Base-by-base conservation (phyloP, 306 rosid genomes). In the Cucurbita maxima region DNA sequence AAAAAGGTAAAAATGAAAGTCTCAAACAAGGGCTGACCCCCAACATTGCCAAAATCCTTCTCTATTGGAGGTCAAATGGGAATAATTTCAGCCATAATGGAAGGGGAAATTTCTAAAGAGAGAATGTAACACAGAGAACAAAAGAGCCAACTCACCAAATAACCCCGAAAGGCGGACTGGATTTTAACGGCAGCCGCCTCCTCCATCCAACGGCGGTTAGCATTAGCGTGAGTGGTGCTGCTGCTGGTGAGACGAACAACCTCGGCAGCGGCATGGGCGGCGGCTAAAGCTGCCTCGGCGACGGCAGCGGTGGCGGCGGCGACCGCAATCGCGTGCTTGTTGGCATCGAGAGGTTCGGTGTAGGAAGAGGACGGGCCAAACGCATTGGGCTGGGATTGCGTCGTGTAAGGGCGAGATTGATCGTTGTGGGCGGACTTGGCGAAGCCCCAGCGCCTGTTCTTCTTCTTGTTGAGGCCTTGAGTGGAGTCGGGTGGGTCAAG, bases 241-340 rank as follows among this genome's bases (percentile, higher is more conserved):
- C 73, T 72, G 7, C 81, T 85, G 1, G 97, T 90, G 7, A 90
- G 87, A 20, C 95, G 75, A 12, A 94, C 97, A 0, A 94, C 98
- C 77, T 94, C 95, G 0, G 97, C 97, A 0, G 98, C 98, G 1
- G 98, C 98, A 25, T 90, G 98, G 1, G 98, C 97, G 0, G 98
- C 98, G 0, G 96, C 92, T 3, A 94, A 90, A 4, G 97, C 97
- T 0, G 97, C 98, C 83, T 94, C 96, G 0, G 98, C 97, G 0
- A 90, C 97, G 6, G 97, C 95, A 0, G 96, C 97, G 3, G 96
- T 94, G 5, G 97, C 97, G 1, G 96, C 92, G 0, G 97, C 97
- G 0, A 94, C 99, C 0, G 97, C 99, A 36, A 94, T 83, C 8
- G 99, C 99, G 76, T 89, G 97, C 71, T 87, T 87, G 73, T 84